These are phyloP conservation scores for Diversispora epigaea DNA, from an alignment of 192 early-diverging fungal genomes.

Conservation along the genomic window DNA sequence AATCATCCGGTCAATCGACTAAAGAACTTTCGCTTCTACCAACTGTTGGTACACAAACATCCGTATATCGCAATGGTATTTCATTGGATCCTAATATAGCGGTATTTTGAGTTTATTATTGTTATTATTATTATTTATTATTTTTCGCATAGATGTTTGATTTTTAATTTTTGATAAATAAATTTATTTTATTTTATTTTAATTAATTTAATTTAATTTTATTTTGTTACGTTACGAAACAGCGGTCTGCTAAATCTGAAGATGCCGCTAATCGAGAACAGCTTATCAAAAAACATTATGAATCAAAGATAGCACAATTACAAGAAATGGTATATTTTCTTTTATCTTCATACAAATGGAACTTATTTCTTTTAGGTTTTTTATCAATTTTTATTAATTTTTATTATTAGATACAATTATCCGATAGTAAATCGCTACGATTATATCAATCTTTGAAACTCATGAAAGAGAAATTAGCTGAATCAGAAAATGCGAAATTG, in stretches of 20 bases:
- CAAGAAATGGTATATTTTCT: constrained; percentile 35
- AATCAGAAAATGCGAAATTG: neutral
- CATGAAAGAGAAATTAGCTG: constrained; percentile 6
- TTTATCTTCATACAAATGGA: no score
- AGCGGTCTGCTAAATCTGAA: neutral
- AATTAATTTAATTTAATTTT: neutral
- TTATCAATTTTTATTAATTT: neutral
- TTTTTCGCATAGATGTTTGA: neutral
- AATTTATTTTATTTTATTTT: no score
- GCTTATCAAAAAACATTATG: constrained; percentile 49
- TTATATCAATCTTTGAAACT: constrained; percentile 15
- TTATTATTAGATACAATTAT: constrained; percentile 18
- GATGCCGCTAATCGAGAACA: constrained; percentile 34
- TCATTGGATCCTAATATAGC: constrained; percentile 6
- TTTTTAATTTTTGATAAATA: neutral
- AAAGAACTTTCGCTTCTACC: neutral
- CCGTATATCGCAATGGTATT: neutral
- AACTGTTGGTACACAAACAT: neutral
- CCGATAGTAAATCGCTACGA: constrained; percentile 16
- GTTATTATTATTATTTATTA: neutral
- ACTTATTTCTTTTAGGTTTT: neutral
- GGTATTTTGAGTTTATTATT: neutral
- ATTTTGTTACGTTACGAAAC: neutral
- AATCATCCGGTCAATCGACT: neutral
- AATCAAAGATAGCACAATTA: constrained; percentile 44